Percentiles rank a stretch among this genome's conserved stretches.
phyloP scores from a whole-genome alignment of 139 green algal genomes.

The Micromonas commoda region DNA sequence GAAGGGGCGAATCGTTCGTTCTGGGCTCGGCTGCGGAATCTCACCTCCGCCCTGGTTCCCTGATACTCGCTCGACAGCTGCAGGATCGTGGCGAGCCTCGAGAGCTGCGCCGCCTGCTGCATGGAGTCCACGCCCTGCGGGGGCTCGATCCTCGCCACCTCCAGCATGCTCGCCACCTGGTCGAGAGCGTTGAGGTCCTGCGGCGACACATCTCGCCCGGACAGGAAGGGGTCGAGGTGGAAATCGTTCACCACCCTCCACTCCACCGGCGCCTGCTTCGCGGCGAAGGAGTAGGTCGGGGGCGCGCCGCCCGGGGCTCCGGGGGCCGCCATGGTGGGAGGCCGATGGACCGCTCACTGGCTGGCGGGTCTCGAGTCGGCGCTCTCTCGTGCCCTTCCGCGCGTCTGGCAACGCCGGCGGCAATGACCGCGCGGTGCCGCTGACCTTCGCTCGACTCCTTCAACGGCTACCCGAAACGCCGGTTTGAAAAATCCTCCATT shows the following conservation, averaged over 20 bases:
- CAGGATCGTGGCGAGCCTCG: neutral
- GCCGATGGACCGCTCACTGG: too few species aligned
- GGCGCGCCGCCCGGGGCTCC: too few species aligned
- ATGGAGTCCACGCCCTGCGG: neutral
- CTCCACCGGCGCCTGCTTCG: neutral
- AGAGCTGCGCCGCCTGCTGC: neutral
- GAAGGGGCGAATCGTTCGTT: too few species aligned
- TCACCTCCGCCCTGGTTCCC: neutral
- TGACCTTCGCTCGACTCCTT: too few species aligned
- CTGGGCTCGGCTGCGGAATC: too few species aligned
- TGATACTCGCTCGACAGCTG: neutral
- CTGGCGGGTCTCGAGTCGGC: too few species aligned
- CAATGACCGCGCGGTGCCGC: too few species aligned
- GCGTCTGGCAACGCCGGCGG: too few species aligned
- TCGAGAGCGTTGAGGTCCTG: neutral
- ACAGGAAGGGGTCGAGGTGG: neutral
- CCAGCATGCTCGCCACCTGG: neutral
- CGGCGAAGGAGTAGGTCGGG: neutral
- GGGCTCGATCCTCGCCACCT: neutral
- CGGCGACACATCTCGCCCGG: neutral
- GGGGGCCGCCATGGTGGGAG: too few species aligned
- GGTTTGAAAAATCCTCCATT: neutral
- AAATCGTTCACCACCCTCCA: too few species aligned
- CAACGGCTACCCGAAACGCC: too few species aligned
- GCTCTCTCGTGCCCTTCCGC: too few species aligned